phyloP scores from a whole-genome alignment of 2,329 filamentous ascomycete genomes.

The Pseudogymnoascus destructans region DNA sequence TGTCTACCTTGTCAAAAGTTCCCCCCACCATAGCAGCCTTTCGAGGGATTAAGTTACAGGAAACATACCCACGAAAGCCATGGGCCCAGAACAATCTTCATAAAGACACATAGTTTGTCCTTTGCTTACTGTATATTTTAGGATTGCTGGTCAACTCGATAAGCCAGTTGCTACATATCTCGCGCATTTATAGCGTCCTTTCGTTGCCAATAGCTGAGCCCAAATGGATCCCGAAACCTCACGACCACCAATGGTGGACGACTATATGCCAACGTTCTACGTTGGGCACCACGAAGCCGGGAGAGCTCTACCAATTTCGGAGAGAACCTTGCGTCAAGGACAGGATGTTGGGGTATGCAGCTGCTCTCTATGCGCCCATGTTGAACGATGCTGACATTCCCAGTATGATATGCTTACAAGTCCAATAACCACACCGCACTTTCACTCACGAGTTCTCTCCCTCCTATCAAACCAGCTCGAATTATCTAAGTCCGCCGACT shows the following conservation, averaged over 20 bases:
- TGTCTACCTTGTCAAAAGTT: conserved; percentile 8
- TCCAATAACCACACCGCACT: conserved; percentile 62
- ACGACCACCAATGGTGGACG: conserved; percentile 18
- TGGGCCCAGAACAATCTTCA: background rate
- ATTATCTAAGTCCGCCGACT: conserved; percentile 33
- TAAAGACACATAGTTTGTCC: background rate
- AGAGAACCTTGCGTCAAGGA: conserved; percentile 52
- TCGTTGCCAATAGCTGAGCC: background rate
- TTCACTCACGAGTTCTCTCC: conserved; percentile 53
- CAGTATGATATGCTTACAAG: conserved; percentile 71
- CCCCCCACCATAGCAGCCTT: conserved; percentile 6
- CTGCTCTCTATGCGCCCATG: conserved; percentile 11
- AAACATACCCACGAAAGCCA: background rate
- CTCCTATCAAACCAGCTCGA: conserved; percentile 41
- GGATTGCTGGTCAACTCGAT: background rate
- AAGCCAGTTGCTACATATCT: background rate
- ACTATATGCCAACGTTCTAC: conserved; percentile 42
- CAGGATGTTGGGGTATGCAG: conserved; percentile 54
- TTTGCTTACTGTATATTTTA: conserved; percentile 6
- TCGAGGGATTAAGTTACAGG: background rate
- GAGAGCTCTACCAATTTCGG: conserved; percentile 45
- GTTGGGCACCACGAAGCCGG: conserved; percentile 60
- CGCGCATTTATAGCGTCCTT: background rate
- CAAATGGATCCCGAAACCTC: conserved; percentile 8
- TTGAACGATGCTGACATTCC: conserved; percentile 18